Percentiles rank a stretch among this genome's conserved stretches.
Conservation (phyloP, 192 early-diverging fungal species). For the Coemansia erecta region DNA sequence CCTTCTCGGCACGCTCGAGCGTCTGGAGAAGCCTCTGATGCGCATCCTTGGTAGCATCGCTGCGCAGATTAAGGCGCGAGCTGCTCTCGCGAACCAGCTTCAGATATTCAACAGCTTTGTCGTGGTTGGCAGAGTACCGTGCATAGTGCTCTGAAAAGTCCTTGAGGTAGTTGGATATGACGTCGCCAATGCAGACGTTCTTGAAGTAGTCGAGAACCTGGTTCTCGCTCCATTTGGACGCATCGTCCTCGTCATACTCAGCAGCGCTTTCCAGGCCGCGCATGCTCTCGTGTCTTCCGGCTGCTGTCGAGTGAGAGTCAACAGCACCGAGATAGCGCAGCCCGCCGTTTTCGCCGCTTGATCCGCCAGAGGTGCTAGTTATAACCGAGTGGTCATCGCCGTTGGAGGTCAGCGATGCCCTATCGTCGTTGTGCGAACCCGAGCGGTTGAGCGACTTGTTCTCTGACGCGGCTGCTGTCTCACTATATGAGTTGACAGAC, state of each 20-base stretch:
- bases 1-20: constrained; percentile 48
- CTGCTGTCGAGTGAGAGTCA: not conserved
- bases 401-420: constrained; percentile 16
- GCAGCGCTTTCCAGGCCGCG: constrained; percentile 27
- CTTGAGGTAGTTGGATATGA: constrained; percentile 51
- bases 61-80: constrained; percentile 42
- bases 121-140: constrained; percentile 52
- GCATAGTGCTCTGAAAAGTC: constrained; percentile 55
- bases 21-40: constrained; percentile 48
- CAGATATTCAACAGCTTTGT: constrained; percentile 50
- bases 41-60: constrained; percentile 35
- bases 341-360: constrained; percentile 14
- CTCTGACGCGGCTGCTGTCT: constrained; percentile 7
- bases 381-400: constrained; percentile 42
- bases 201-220: constrained; percentile 48
- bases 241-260: constrained; percentile 38
- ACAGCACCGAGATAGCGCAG: constrained; percentile 12
- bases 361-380: constrained; percentile 33
- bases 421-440: constrained; percentile 25
- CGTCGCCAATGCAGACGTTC: constrained; percentile 52
- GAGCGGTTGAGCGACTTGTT: constrained; percentile 18
- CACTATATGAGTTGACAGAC: constrained; percentile 31
- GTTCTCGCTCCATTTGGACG: constrained; percentile 44
- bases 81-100: constrained; percentile 52
- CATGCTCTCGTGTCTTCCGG: constrained; percentile 24